Evolutionary conservation across 441 rosid species (phyloP), one percentile per base, ranked within the genome.

Genomic region (Gossypium davidsonii): DNA sequence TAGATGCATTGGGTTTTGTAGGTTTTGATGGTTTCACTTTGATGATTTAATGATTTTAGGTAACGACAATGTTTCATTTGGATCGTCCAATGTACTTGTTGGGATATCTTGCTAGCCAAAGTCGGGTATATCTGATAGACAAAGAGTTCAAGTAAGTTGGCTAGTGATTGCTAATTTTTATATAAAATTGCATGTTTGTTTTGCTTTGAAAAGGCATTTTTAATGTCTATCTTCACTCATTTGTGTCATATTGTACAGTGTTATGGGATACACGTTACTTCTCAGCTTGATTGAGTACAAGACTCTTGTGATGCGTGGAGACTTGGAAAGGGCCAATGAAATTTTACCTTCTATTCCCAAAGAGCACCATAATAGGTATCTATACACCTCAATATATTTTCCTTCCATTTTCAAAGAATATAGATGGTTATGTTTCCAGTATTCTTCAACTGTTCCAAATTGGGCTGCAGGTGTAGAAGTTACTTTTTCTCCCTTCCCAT

Each of bases 221-320:
- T 67, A 67, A 67, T 49, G 59, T 67, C 25, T 15, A 67, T 26
- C 51, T 49, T 37, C 39, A 10, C 21, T 23, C 3, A 0, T 48
- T 17, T 14, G 4, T 66, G 15, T 66, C 9, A 6, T 20, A 44
- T 46, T 46, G 6, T 26, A 26, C 59, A 95, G 99, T 77, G 86
- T 93, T 73, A 83, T 93, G 73, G 99, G 99, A 69, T 95, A 95
- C 86, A 93, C 98, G 58, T 82, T 95, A 77, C 99, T 93, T 83
- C 94, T 95, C 73, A 93, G 96, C 85, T 84, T 96, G 86, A 93
- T 96, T 44, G 99, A 96, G 88, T 96, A 91, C 86, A 96, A 96
- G 87, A 95, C 98, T 72, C 95, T 95, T 74, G 98, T 95, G 75
- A 93, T 95, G 99, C 99, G 99, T 74, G 99, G 99, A 72, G 98